Evolutionary conservation across 352 stramenopile genomes (phyloP).

Genomic region (Thalassiosira sp.): DNA sequence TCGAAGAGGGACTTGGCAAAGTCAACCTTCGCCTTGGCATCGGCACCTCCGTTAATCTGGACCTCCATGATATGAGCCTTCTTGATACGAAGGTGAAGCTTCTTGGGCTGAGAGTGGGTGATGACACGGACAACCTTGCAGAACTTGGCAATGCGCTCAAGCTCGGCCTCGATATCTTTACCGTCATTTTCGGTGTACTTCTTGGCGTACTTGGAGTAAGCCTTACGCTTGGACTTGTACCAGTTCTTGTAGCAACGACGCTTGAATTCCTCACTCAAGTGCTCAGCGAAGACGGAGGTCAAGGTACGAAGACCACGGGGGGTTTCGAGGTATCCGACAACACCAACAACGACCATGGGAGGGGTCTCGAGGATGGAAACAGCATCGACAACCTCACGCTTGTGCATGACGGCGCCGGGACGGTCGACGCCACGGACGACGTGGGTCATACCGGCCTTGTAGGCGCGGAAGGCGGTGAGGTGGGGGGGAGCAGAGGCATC

Average conservation of each 20-base stretch:
- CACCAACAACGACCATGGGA: constrained; percentile 98
- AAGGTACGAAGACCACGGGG: constrained; percentile 97
- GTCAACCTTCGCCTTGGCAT: constrained; percentile 97
- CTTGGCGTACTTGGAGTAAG: constrained; percentile 99
- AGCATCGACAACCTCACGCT: constrained; percentile 99
- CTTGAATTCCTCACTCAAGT: constrained; percentile 99
- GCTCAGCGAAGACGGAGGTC: constrained; percentile 99
- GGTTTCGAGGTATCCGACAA: constrained; percentile 99
- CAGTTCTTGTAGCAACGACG: constrained; percentile 99
- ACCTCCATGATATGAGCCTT: constrained; percentile 99
- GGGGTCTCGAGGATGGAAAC: constrained; percentile 99
- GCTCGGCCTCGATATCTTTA: constrained; percentile 89
- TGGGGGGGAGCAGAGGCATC: constrained; percentile 93
- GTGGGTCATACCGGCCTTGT: constrained; percentile 99
- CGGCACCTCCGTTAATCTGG: constrained; percentile 98
- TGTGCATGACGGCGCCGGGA: constrained; percentile 98
- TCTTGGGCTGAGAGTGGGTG: constrained; percentile 98
- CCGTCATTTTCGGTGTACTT: constrained; percentile 94
- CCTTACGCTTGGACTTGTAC: constrained; percentile 99
- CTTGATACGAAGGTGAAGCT: constrained; percentile 99
- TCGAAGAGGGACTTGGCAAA: constrained; percentile 99
- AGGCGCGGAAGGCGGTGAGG: constrained; percentile 99
- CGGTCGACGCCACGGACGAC: constrained; percentile 97
- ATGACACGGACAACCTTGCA: constrained; percentile 99
- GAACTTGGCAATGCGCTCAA: constrained; percentile 99